These are phyloP conservation scores for Colletotrichum tamarilloi DNA, from an alignment of 2,329 filamentous ascomycete species.

Conservation along the genomic window DNA sequence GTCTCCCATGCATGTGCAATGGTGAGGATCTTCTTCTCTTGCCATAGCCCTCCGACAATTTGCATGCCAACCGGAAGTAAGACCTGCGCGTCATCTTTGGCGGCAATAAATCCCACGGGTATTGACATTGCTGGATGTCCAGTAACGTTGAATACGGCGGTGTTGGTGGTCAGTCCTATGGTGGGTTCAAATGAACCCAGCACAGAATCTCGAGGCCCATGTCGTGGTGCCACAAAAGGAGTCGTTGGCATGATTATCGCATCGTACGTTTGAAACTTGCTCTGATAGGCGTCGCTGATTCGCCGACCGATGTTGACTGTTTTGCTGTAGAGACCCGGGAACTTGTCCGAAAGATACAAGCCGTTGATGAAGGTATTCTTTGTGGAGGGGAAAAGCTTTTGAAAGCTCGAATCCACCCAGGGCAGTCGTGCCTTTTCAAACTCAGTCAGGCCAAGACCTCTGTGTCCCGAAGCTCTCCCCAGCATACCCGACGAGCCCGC, in stretches of 20 bases:
- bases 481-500: constrained; percentile 55
- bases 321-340: constrained; percentile 60
- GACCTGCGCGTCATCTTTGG: constrained; percentile 49
- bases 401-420: constrained; percentile 59
- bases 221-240: constrained; percentile 57
- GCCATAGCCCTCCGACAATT: constrained; percentile 63
- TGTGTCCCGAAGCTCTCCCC: constrained; percentile 55
- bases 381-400: constrained; percentile 62
- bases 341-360: constrained; percentile 54
- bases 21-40: constrained; percentile 57
- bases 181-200: constrained; percentile 59
- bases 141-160: constrained; percentile 66
- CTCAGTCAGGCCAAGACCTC: constrained; percentile 61
- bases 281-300: constrained; percentile 59
- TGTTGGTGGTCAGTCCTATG: constrained; percentile 66
- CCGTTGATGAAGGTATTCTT: constrained; percentile 67
- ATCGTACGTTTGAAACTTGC: constrained; percentile 52
- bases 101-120: constrained; percentile 58
- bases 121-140: constrained; percentile 66
- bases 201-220: constrained; percentile 51
- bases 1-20: constrained; percentile 56
- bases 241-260: constrained; percentile 61
- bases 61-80: constrained; percentile 65
- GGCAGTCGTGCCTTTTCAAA: constrained; percentile 60
- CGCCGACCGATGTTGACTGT: constrained; percentile 59